Percentiles rank a stretch among this genome's conserved stretches.
Conservation (phyloP, 2,329 filamentous ascomycete species). For the Periconia sp. region DNA sequence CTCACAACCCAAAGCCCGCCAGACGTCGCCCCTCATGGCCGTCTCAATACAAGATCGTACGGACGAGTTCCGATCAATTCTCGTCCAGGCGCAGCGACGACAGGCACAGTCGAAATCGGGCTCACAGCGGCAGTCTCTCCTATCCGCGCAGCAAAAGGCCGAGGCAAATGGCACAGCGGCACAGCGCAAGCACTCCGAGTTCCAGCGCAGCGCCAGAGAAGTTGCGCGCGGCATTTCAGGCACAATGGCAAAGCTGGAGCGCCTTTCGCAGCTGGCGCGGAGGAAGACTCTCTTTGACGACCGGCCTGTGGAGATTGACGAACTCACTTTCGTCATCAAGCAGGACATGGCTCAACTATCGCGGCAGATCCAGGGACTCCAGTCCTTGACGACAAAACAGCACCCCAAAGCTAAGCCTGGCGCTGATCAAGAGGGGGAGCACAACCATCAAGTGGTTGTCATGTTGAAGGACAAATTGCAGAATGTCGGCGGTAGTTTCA, state of each 20-base stretch:
- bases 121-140: constrained; percentile 79
- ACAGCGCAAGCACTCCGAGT: constrained; percentile 73
- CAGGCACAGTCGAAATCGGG: constrained; percentile 77
- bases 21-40: constrained; percentile 51
- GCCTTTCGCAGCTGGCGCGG: constrained; percentile 91
- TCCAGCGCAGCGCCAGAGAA: constrained; percentile 87
- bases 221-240: constrained; percentile 90
- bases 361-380: constrained; percentile 84
- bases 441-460: constrained; percentile 96
- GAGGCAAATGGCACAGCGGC: constrained; percentile 60
- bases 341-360: constrained; percentile 89
- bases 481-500: constrained; percentile 93
- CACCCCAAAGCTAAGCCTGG: constrained; percentile 65
- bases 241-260: constrained; percentile 94
- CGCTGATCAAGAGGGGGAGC: constrained; percentile 83
- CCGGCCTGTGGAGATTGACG: constrained; percentile 93
- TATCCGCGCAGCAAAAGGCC: constrained; percentile 70
- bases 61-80: constrained; percentile 90
- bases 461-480: constrained; percentile 90
- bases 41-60: constrained; percentile 95
- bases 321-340: constrained; percentile 97
- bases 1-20: too few relatives aligned
- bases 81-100: constrained; percentile 81
- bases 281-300: constrained; percentile 98
- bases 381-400: constrained; percentile 76